A percentile compares a stretch with the other conserved stretches of the same genome.
phyloP scores from a whole-genome alignment of 1,139 yeast species.

The Candida pseudoviswanathii region DNA sequence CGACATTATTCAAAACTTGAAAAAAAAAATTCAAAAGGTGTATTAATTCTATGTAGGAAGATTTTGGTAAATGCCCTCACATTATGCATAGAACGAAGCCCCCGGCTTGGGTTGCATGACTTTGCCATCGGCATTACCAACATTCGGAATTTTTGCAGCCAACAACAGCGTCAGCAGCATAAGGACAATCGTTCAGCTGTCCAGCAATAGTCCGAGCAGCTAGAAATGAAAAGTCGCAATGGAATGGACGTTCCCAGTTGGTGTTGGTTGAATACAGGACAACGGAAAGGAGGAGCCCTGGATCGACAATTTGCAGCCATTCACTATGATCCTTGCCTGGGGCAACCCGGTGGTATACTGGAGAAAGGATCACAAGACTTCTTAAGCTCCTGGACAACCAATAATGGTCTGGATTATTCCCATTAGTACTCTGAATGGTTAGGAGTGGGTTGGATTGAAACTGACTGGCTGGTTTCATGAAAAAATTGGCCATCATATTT shows the following conservation, averaged over 20 bases:
- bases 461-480: not conserved
- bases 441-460: not conserved
- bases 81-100: not conserved
- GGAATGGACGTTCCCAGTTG: too few relatives aligned
- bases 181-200: not conserved
- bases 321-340: too few relatives aligned
- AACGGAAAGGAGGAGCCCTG: too few relatives aligned
- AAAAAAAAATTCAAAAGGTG: not conserved
- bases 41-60: not conserved
- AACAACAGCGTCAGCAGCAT: not conserved
- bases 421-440: not conserved
- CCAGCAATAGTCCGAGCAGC: not conserved
- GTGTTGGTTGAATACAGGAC: too few relatives aligned
- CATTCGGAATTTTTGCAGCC: constrained; percentile 5
- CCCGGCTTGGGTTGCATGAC: not conserved
- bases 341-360: too few relatives aligned
- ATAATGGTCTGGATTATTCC: too few relatives aligned
- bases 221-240: not conserved
- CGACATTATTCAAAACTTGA: not conserved
- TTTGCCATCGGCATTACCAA: not conserved
- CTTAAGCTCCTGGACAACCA: too few relatives aligned
- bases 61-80: not conserved
- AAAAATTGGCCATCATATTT: not conserved
- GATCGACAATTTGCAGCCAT: too few relatives aligned
- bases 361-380: too few relatives aligned